Percentiles rank a stretch among this genome's conserved stretches.
Evolutionary conservation across 2,329 filamentous ascomycete genomes (phyloP).

Genomic region (Verticillium dahliae): DNA sequence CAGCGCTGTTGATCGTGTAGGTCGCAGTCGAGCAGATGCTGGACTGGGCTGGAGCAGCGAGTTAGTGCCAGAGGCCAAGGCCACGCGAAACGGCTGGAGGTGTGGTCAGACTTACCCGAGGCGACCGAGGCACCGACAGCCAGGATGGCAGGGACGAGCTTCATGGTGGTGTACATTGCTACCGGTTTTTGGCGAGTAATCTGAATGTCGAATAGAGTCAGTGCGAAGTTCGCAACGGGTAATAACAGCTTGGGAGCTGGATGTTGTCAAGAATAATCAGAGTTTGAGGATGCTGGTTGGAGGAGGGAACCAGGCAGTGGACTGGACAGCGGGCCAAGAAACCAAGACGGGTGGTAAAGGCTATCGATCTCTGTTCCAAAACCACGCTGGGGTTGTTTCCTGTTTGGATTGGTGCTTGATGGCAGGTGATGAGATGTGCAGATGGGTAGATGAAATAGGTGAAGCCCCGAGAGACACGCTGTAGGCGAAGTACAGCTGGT

Average conservation of each 20-base stretch:
- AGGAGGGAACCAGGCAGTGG: background rate
- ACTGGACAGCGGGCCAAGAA: background rate
- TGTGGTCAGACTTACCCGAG: slow-evolving; percentile 32
- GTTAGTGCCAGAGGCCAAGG: background rate
- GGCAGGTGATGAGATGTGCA: background rate
- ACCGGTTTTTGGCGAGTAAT: slow-evolving; percentile 5
- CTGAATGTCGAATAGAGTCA: background rate
- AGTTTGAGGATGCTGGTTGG: background rate
- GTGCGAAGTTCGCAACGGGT: background rate
- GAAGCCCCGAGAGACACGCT: background rate
- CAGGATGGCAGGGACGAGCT: slow-evolving; percentile 37
- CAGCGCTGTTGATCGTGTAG: slow-evolving; percentile 55
- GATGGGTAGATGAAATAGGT: background rate
- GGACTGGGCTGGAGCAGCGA: slow-evolving; percentile 21
- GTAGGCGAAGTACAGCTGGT: background rate
- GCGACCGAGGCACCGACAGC: slow-evolving; percentile 32
- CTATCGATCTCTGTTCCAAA: background rate
- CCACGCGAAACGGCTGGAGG: background rate
- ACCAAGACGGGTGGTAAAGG: background rate
- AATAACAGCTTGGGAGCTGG: background rate
- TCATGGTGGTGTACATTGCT: slow-evolving; percentile 41
- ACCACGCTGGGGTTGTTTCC: background rate
- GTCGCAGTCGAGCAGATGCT: slow-evolving; percentile 27
- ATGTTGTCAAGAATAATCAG: background rate
- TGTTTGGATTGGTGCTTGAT: background rate